Conservation (phyloP, 345 rosid species). For the Arabis alpina region DNA sequence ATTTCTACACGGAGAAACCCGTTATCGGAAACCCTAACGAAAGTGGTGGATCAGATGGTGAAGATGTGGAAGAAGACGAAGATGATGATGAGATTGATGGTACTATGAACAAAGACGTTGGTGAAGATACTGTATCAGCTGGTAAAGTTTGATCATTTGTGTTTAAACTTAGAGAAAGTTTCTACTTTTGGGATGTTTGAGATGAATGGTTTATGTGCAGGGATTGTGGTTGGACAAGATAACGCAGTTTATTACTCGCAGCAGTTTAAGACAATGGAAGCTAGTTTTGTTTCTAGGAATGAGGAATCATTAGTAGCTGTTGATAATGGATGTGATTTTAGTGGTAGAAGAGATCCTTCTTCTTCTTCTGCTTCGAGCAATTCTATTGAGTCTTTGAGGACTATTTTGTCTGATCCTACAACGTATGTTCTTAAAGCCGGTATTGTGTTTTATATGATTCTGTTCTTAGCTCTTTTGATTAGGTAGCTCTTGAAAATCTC, state of each 20-base stretch:
- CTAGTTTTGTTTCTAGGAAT: constrained; percentile 55
- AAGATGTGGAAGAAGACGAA: constrained; percentile 39
- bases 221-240: constrained; percentile 60
- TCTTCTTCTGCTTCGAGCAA: constrained; percentile 44
- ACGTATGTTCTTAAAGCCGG: constrained; percentile 54
- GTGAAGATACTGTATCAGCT: constrained; percentile 29
- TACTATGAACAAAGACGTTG: constrained; percentile 35
- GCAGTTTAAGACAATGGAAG: constrained; percentile 59
- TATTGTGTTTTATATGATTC: constrained; percentile 4
- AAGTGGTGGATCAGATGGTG: constrained; percentile 47
- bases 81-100: constrained; percentile 39
- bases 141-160: constrained; percentile 23
- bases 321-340: constrained; percentile 70
- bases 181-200: constrained; percentile 28
- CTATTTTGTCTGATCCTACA: constrained; percentile 77
- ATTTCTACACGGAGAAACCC: constrained; percentile 42
- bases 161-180: constrained; percentile 2
- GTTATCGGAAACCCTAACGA: constrained; percentile 31
- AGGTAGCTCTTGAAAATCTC: constrained; percentile 4
- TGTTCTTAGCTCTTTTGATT: neutral
- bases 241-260: constrained; percentile 65
- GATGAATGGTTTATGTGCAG: constrained; percentile 37
- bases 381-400: constrained; percentile 74
- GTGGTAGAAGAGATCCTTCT: constrained; percentile 71
- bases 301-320: constrained; percentile 51